Base-by-base conservation (phyloP, 2,329 filamentous ascomycete species). In the Pseudonectria buxi region DNA sequence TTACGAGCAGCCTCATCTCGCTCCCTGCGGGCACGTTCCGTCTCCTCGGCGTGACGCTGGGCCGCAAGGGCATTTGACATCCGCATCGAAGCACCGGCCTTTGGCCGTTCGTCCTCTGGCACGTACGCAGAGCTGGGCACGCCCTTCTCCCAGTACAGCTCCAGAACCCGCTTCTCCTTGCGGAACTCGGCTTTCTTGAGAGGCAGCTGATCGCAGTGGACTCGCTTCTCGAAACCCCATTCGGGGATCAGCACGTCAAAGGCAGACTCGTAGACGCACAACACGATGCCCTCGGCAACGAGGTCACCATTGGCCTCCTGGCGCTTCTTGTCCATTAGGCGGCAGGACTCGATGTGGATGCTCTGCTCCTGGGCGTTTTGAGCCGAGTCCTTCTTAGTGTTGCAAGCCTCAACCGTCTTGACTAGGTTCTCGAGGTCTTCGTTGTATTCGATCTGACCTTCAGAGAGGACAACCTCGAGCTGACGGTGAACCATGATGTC, bases 141-240 rank as follows among this genome's bases (percentile, higher is more conserved):
- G 30, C 92, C 92, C 76, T 96, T 98, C 79, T 98, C 92, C 92
- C 92, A 98, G 72, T 95, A 98, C 12, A 98, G 76, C 65, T 98
- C 92, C 30, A 98, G 74, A 22, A 96, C 78, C 37, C 92, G 81
- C 68, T 89, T 86, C 59, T 94, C 88, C 73, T 96, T 96, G 63
- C 94, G 81, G 66, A 92, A 98, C 59, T 98, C 92, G n/a, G 92
- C 92, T 73, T 98, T 98, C 76, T 96, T 90, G 50, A 98, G 70
- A 22, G 92, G 92, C 58, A 98, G 73, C 69, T 98, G 92, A 57
- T 98, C 92, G 59, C 92, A 98, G 66, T 98, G 92, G 34, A 98
- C 92, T 46, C 92, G 86, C 78, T 98, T 98, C 72, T 98, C 92
- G 50, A 98, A 96, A 47, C 92, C 92, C 71, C 88, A 98, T 58